phyloP scores from a whole-genome alignment of 1,139 yeast genomes.

The Protomyces macrosporus region DNA sequence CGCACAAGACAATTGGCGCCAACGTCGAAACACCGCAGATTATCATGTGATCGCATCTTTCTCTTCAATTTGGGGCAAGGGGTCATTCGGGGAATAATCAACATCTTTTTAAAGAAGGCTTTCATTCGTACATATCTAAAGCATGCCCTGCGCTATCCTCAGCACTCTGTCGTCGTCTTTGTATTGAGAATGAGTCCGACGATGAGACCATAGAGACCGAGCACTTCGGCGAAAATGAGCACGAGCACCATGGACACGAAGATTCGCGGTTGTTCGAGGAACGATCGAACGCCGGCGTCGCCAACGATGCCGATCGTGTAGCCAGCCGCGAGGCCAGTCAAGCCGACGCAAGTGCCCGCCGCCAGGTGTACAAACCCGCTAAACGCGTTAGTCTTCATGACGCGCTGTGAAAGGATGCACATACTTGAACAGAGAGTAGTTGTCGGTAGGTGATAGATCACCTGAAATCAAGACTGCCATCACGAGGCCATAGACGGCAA shows the following conservation, averaged over 20 bases:
- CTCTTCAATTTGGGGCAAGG: neutral
- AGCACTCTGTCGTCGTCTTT: constrained; percentile 51
- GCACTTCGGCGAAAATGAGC: constrained; percentile 96
- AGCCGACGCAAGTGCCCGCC: constrained; percentile 96
- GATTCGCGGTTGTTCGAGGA: constrained; percentile 92
- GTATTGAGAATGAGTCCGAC: constrained; percentile 96
- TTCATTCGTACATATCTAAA: neutral
- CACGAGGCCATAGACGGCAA: constrained; percentile 97
- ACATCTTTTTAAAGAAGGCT: neutral
- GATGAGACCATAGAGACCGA: constrained; percentile 95
- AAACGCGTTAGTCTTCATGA: neutral
- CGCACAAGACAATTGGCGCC: constrained; percentile 93
- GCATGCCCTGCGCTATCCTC: neutral
- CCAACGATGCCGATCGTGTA: constrained; percentile 98
- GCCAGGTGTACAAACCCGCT: constrained; percentile 96
- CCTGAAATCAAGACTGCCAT: constrained; percentile 94
- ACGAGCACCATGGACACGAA: constrained; percentile 93
- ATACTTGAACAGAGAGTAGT: constrained; percentile 73
- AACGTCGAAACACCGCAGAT: constrained; percentile 97
- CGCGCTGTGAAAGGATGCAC: neutral
- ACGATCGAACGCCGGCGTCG: constrained; percentile 97
- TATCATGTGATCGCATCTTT: constrained; percentile 60
- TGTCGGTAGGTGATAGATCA: constrained; percentile 62
- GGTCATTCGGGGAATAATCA: neutral
- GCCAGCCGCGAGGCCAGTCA: constrained; percentile 96